Evolutionary conservation across 2,329 filamentous ascomycete genomes (phyloP), one percentile per base, ranked within the genome.

Genomic region (Penicillium nordicum): DNA sequence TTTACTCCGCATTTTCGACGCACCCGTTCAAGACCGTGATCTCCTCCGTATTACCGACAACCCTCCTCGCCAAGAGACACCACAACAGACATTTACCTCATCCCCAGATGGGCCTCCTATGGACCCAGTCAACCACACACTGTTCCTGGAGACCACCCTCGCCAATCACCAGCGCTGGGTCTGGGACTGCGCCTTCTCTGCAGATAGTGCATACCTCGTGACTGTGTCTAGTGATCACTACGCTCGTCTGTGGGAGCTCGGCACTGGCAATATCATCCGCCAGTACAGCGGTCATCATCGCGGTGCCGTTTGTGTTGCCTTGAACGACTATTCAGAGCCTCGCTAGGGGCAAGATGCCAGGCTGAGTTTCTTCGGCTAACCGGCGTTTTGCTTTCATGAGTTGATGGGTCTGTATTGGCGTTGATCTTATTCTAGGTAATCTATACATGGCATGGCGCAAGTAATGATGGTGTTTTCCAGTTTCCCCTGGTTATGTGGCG

Each of bases 231-330:
- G 88, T 41, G 92, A 97, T 71, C 92, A 97, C 73, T 97, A 96
- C 71, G 92, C 92, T 2, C 83, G 92, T 18, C 78, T 97, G 55
- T 97, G 92, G 92, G 92, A 97, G 78, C 79, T 97, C 61, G 80
- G 82, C 61, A 92, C 88, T 63, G 91, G 95, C 74, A 88, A 87
- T 67, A 92, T 97, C 63, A 97, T 97, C 66, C 83, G 92, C 45
- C 92, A 97, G 78, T 97, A 97, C 73, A 96, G 95, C 71, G 92
- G 92, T 7, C 92, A 97, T 71, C 92, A 97, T 72, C 83, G 92
- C 36, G 92, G 92, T 42, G 90, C 92, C 4, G 91, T 96, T 0
- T 96, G 92, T 69, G 92, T 97, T 37, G 92, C 92, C 14, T 79
- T 97, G 62, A 97, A 97, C 72, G 92, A 97, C 71, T 91, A 91